phyloP scores from a whole-genome alignment of 2,329 filamentous ascomycete species.

The Dothideomycetidae sp. region DNA sequence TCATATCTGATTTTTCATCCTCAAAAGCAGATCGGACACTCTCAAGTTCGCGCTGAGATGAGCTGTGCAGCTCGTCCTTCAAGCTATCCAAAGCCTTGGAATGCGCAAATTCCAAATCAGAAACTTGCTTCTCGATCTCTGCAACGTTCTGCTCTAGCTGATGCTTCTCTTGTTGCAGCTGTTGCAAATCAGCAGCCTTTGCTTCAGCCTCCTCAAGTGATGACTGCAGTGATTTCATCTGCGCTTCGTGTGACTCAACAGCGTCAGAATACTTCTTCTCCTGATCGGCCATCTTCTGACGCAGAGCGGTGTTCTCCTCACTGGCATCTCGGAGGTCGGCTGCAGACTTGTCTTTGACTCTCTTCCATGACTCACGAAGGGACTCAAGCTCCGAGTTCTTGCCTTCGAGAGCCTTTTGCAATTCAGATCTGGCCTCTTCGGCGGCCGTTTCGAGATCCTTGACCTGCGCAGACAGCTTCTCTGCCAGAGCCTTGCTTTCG shows the following conservation, averaged over 20 bases:
- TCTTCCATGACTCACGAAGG: conserved; percentile 1
- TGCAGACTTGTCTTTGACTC: neutral
- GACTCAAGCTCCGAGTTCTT: conserved; percentile 10
- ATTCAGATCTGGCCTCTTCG: conserved; percentile 4
- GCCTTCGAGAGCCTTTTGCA: neutral
- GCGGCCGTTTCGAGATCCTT: conserved; percentile 7
- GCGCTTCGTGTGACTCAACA: conserved; percentile 1
- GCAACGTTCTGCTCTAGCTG: neutral
- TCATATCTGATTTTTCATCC: neutral
- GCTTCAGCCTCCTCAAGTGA: neutral
- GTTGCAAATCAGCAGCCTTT: neutral
- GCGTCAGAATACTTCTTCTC: conserved; percentile 1
- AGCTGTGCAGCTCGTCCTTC: neutral
- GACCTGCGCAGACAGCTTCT: conserved; percentile 1
- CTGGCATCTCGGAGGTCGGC: neutral
- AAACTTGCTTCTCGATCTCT: neutral
- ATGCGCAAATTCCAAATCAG: neutral
- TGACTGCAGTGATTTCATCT: conserved; percentile 1
- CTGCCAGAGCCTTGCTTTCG: conserved; percentile 1
- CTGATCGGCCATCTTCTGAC: neutral
- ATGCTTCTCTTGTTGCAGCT: conserved; percentile 2
- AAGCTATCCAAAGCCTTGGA: neutral
- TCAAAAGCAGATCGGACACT: neutral
- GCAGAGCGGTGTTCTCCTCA: neutral
- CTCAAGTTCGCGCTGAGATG: neutral